Evolutionary conservation across 345 rosid species (phyloP).

Genomic region (Pseudoturritis turrita): DNA sequence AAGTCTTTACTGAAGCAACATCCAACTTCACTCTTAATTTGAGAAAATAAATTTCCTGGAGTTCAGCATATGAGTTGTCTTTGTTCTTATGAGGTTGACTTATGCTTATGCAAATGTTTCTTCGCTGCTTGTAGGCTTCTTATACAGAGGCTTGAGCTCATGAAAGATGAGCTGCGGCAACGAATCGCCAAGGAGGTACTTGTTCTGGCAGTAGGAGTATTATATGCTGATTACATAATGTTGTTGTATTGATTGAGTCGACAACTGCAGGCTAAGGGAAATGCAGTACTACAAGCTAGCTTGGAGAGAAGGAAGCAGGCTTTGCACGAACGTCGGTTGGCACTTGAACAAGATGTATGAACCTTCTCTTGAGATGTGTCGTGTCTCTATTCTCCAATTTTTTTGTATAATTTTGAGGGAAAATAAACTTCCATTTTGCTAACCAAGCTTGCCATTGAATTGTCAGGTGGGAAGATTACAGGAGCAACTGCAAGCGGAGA

Average conservation of each 20-base stretch:
- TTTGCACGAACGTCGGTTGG: constrained; percentile 96
- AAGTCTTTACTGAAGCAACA: constrained; percentile 4
- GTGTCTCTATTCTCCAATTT: background rate
- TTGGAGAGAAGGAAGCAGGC: constrained; percentile 99
- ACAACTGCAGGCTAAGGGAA: constrained; percentile 75
- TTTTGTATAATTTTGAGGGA: background rate
- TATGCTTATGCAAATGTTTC: constrained; percentile 2
- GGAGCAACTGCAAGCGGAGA: constrained; percentile 98
- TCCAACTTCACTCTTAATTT: background rate
- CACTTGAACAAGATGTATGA: constrained; percentile 96
- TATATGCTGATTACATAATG: background rate
- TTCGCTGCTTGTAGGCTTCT: constrained; percentile 58
- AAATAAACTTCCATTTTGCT: background rate
- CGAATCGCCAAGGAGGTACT: constrained; percentile 93
- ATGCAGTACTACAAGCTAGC: constrained; percentile 95
- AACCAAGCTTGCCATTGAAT: constrained; percentile 5
- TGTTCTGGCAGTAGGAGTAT: constrained; percentile 13
- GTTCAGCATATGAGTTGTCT: background rate
- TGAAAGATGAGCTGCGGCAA: constrained; percentile 93
- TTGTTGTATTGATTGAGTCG: constrained; percentile 26
- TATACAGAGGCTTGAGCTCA: constrained; percentile 90
- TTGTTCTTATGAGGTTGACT: background rate
- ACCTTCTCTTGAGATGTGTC: constrained; percentile 13
- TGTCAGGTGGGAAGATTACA: constrained; percentile 82
- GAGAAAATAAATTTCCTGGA: background rate